phyloP scores from a whole-genome alignment of 2,329 filamentous ascomycete species.

The Neophaeococcomyces mojaviensis region DNA sequence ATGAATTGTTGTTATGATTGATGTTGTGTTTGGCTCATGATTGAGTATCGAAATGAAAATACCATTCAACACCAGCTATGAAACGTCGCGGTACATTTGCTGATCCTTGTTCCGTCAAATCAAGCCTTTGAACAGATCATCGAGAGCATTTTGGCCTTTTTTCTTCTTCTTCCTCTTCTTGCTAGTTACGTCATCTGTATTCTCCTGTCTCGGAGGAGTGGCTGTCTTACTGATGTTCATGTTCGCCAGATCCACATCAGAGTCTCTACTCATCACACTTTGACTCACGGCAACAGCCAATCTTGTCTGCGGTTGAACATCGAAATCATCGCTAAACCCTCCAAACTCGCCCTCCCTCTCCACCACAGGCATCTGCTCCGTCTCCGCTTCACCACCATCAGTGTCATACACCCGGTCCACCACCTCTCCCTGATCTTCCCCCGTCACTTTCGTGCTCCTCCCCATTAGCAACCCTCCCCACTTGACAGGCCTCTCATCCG shows the following conservation, averaged over 20 bases:
- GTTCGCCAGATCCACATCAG: neutral
- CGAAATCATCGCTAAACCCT: neutral
- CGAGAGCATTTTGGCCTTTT: slow-evolving; percentile 60
- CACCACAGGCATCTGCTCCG: no score
- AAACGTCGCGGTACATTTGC: no score
- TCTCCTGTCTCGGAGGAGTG: neutral
- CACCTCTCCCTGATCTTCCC: slow-evolving; percentile 11
- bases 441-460: slow-evolving; percentile 9
- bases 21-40: no score
- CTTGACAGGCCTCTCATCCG: neutral
- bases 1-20: no score
- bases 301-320: neutral
- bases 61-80: no score
- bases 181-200: slow-evolving; percentile 4
- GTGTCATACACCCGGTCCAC: slow-evolving; percentile 16
- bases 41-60: no score
- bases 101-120: slow-evolving; percentile 32
- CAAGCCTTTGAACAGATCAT: slow-evolving; percentile 62
- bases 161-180: slow-evolving; percentile 28
- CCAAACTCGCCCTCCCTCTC: neutral
- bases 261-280: slow-evolving; percentile 3
- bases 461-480: slow-evolving; percentile 5
- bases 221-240: neutral
- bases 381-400: slow-evolving; percentile 4
- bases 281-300: neutral